Evolutionary conservation across 495 filamentous ascomycete species (phyloP).

Genomic region (Hyaloscypha finlandica): DNA sequence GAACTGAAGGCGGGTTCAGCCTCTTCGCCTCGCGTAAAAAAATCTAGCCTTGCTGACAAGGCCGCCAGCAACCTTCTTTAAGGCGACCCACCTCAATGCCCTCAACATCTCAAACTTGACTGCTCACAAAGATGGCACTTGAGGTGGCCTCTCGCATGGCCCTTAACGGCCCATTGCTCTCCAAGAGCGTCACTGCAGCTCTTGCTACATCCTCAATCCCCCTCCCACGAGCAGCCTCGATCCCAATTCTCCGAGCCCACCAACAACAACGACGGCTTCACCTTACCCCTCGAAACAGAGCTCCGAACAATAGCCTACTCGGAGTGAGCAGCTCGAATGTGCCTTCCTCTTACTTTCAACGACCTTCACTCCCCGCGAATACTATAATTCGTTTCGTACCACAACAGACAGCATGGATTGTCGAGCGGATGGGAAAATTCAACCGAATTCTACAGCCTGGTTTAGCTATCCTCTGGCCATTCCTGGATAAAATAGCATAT

Average conservation of each 20-base stretch:
- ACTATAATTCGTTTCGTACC: conserved; percentile 96
- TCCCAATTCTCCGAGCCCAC: conserved; percentile 13
- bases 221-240: conserved; percentile 2
- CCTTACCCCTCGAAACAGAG: conserved; percentile 4
- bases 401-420: conserved; percentile 98
- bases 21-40: conserved; percentile 22
- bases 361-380: conserved; percentile 76
- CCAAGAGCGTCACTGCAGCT: conserved; percentile 16
- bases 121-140: conserved; percentile 23
- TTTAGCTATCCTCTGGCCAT: conserved; percentile 83
- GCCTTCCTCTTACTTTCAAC: conserved; percentile 59
- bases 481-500: conserved; percentile 95
- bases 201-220: conserved; percentile 7
- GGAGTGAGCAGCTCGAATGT: conserved; percentile 34
- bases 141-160: conserved; percentile 24
- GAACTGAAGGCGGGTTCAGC: conserved; percentile 3
- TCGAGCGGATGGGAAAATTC: conserved; percentile 98
- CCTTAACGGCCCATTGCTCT: conserved; percentile 14
- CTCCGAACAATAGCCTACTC: conserved; percentile 25
- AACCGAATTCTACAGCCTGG: conserved; percentile 89
- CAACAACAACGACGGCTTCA: conserved; percentile 31
- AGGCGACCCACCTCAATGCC: background rate
- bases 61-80: background rate
- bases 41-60: conserved; percentile 14
- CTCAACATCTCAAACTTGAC: background rate